phyloP scores from a whole-genome alignment of 441 rosid species.

The Bocquillonia castaneifolia region DNA sequence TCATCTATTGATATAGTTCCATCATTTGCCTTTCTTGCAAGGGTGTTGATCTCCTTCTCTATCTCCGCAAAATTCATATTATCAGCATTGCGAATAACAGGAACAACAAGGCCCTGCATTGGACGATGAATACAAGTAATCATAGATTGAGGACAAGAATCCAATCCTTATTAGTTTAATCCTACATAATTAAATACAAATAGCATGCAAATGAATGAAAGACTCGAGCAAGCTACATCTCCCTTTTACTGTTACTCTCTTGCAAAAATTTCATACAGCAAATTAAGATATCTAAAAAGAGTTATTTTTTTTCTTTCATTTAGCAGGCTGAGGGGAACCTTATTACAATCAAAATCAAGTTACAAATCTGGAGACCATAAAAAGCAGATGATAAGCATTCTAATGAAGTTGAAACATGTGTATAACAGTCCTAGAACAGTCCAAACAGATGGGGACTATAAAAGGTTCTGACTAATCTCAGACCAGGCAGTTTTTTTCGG shows the following conservation, averaged over 20 bases:
- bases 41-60: conserved; percentile 80
- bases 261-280: neutral
- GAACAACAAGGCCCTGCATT: conserved; percentile 88
- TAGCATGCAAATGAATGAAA: neutral
- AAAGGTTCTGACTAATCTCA: neutral
- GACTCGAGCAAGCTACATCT: neutral
- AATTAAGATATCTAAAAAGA: neutral
- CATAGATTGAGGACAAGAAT: neutral
- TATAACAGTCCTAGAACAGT: neutral
- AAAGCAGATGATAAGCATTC: neutral
- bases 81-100: conserved; percentile 78
- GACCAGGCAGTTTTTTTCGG: neutral
- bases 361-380: neutral
- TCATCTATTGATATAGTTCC: conserved; percentile 91
- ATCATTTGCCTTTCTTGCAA: conserved; percentile 89
- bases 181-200: neutral
- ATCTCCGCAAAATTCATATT: conserved; percentile 88
- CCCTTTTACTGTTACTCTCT: no score
- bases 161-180: neutral
- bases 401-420: neutral
- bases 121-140: neutral
- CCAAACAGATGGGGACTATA: neutral
- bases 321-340: neutral
- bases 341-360: neutral
- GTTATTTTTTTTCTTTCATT: neutral